phyloP scores from a whole-genome alignment of 169 alveolate species.

The Amoebophrya sp. region DNA sequence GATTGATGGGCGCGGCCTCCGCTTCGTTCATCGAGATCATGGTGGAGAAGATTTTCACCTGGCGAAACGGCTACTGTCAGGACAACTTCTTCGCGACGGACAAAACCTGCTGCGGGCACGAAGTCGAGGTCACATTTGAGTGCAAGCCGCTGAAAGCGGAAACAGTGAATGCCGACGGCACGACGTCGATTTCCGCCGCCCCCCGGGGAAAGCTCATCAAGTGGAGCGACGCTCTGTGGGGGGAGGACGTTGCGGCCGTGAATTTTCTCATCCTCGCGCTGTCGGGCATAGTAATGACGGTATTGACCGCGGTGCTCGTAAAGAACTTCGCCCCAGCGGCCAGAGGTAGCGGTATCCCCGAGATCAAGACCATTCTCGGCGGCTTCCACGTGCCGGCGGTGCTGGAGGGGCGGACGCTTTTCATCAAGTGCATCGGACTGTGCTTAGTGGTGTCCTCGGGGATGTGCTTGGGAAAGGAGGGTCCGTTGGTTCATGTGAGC shows the following conservation, averaged over 20 bases:
- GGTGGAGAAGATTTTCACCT: background rate
- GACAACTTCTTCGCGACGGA: background rate
- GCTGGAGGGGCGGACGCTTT: slow-evolving; percentile 10
- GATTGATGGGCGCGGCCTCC: background rate
- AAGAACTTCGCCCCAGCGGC: background rate
- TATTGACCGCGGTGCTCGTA: background rate
- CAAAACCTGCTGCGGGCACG: background rate
- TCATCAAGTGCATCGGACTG: slow-evolving; percentile 31
- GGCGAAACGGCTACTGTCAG: background rate
- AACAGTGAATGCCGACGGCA: background rate
- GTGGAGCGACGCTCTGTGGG: no score
- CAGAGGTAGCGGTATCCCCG: slow-evolving; percentile 9
- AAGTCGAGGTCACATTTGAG: background rate
- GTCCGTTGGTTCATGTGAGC: slow-evolving; percentile 46
- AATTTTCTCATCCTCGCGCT: background rate
- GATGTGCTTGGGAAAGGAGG: slow-evolving; percentile 39
- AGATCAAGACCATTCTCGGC: slow-evolving; percentile 12
- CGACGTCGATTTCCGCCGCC: no score
- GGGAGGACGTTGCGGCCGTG: no score
- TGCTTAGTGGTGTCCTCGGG: slow-evolving; percentile 37
- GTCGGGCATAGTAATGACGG: background rate
- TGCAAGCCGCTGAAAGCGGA: background rate
- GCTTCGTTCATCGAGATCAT: background rate
- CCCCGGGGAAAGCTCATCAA: no score
- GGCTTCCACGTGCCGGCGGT: background rate